Percentiles rank a stretch among this genome's conserved stretches.
Conservation (phyloP, 2,329 filamentous ascomycete genomes). For the Cladophialophora bantiana region DNA sequence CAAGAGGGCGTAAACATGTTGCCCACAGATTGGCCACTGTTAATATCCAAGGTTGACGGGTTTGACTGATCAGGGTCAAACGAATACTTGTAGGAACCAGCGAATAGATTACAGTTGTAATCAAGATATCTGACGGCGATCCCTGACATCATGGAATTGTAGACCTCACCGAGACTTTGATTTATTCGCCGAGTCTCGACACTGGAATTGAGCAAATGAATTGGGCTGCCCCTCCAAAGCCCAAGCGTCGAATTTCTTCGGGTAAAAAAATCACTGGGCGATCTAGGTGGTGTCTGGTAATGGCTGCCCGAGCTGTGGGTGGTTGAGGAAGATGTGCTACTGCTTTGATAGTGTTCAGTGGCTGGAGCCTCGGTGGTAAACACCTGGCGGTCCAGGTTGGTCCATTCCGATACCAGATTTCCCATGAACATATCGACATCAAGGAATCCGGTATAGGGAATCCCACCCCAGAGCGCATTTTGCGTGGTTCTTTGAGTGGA, state of each 20-base stretch:
- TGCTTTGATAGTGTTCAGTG: background rate
- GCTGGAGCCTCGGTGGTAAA: background rate
- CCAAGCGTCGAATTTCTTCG: conserved; percentile 5
- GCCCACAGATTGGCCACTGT: background rate
- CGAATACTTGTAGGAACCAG: conserved; percentile 29
- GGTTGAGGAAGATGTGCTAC: background rate
- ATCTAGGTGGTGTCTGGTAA: background rate
- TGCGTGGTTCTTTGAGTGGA: background rate
- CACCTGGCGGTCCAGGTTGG: conserved; percentile 8
- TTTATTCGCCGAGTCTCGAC: conserved; percentile 27
- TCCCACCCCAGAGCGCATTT: conserved; percentile 6
- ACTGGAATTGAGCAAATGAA: conserved; percentile 31
- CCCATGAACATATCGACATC: conserved; percentile 27
- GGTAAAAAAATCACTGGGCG: background rate
- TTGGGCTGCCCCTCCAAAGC: conserved; percentile 27
- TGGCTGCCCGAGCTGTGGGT: background rate
- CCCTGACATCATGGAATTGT: conserved; percentile 32
- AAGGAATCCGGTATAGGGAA: conserved; percentile 16
- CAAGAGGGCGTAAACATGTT: conserved; percentile 14
- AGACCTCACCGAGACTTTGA: conserved; percentile 28
- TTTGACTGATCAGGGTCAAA: conserved; percentile 22
- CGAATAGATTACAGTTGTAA: conserved; percentile 32
- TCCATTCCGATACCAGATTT: conserved; percentile 27
- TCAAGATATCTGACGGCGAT: conserved; percentile 31
- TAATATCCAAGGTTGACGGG: background rate